phyloP scores from a whole-genome alignment of 306 rosid species.

The Castanea sativa region DNA sequence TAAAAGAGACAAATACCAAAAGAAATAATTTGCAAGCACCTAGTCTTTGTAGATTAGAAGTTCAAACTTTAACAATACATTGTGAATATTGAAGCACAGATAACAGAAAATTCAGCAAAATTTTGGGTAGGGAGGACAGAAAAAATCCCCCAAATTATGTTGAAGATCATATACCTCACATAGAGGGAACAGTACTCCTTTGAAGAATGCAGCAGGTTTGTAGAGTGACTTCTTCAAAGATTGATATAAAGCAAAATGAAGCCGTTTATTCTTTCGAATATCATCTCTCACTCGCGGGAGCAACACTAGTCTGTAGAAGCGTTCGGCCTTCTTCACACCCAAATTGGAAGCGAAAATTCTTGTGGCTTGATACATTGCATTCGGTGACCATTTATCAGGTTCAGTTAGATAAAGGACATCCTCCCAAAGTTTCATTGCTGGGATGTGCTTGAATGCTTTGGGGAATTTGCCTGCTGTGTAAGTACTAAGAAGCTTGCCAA shows the following conservation, averaged over 20 bases:
- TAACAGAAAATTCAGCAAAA: background rate
- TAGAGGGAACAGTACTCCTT: constrained; percentile 81
- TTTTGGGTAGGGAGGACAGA: background rate
- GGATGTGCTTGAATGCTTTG: constrained; percentile 71
- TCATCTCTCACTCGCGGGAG: constrained; percentile 88
- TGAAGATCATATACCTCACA: constrained; percentile 64
- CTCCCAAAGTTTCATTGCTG: constrained; percentile 76
- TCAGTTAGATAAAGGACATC: constrained; percentile 73
- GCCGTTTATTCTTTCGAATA: constrained; percentile 64
- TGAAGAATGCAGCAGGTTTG: constrained; percentile 88
- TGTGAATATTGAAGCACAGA: background rate
- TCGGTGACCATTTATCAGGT: constrained; percentile 95
- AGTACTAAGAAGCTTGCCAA: constrained; percentile 60
- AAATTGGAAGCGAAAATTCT: constrained; percentile 83
- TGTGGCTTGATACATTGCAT: constrained; percentile 83
- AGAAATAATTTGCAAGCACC: no score
- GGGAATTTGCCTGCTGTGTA: constrained; percentile 79
- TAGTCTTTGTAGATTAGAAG: background rate
- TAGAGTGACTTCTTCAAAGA: constrained; percentile 79
- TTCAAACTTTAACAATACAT: background rate
- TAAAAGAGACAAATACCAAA: background rate
- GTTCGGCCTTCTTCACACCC: constrained; percentile 67
- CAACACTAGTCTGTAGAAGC: constrained; percentile 81
- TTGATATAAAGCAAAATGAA: constrained; percentile 89
- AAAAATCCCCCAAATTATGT: constrained; percentile 4